These are phyloP conservation scores for Parastagonospora avenae DNA, from an alignment of 2,329 filamentous ascomycete genomes.

Conservation along the genomic window DNA sequence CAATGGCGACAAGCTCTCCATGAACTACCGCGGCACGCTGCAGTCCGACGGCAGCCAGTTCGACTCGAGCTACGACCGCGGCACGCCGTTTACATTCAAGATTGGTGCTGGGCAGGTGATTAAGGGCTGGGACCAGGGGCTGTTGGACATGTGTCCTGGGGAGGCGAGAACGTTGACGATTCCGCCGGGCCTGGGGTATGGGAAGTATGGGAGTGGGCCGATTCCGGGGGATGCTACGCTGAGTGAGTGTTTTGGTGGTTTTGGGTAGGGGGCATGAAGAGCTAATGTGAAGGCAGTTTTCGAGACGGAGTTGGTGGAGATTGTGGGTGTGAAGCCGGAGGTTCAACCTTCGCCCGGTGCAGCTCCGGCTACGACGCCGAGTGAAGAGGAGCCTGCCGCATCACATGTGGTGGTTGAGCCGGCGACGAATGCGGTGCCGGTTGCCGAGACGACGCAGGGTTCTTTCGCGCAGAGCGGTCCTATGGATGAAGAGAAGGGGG, in stretches of 20 bases:
- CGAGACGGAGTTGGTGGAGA: conserved; percentile 86
- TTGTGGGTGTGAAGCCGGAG: conserved; percentile 59
- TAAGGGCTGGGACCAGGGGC: conserved; percentile 90
- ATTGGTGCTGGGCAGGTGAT: conserved; percentile 86
- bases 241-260: conserved; percentile 54
- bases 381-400: conserved; percentile 8
- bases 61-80: conserved; percentile 81
- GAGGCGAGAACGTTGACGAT: conserved; percentile 90
- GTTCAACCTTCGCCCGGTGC: conserved; percentile 7
- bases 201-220: conserved; percentile 70
- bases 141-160: conserved; percentile 93
- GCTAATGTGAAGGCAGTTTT: conserved; percentile 65
- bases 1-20: conserved; percentile 53
- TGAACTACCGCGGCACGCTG: conserved; percentile 58
- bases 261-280: not conserved
- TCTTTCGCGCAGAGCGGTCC: conserved; percentile 32
- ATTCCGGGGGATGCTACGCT: conserved; percentile 83
- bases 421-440: conserved; percentile 15
- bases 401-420: conserved; percentile 16
- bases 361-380: not conserved
- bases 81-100: conserved; percentile 75
- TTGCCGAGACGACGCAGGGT: conserved; percentile 15
- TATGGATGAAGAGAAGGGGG: conserved; percentile 52
- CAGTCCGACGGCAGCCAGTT: conserved; percentile 73
- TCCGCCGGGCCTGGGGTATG: conserved; percentile 85